A percentile compares a stretch with the other conserved stretches of the same genome.
Conservation (phyloP, 2,329 filamentous ascomycete genomes). For the Botrytis deweyae region DNA sequence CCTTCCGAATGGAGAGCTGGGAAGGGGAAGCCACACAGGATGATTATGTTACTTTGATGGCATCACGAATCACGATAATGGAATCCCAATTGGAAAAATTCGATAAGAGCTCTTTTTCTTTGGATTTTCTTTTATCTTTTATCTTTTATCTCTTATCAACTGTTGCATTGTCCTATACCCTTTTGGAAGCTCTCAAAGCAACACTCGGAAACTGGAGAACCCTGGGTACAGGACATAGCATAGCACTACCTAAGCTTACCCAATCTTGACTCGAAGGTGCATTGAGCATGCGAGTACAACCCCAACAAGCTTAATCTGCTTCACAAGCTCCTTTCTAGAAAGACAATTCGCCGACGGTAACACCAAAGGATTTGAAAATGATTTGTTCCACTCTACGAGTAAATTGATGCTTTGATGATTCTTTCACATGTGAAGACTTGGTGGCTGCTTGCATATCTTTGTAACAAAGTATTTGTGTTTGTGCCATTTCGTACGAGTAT, state of each 20-base stretch:
- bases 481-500: too few species aligned
- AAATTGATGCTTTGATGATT: neutral
- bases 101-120: slow-evolving; percentile 13
- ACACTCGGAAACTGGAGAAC: slow-evolving; percentile 12
- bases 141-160: slow-evolving; percentile 7
- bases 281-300: neutral
- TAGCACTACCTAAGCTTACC: neutral
- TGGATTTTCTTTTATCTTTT: neutral
- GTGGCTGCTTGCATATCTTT: neutral
- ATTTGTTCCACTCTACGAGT: too few species aligned
- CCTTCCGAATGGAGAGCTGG: neutral
- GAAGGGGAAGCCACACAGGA: neutral
- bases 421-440: neutral
- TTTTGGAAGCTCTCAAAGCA: slow-evolving; percentile 1
- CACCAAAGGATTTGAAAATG: neutral
- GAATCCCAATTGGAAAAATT: neutral
- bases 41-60: neutral
- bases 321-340: neutral
- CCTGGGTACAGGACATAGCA: slow-evolving; percentile 7
- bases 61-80: neutral
- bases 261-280: neutral
- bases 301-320: neutral
- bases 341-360: neutral
- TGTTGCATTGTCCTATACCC: neutral
- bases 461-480: neutral